Percentiles rank a stretch among this genome's conserved stretches.
Evolutionary conservation across 306 rosid genomes (phyloP).

Genomic region (Erythrophleum fordii): DNA sequence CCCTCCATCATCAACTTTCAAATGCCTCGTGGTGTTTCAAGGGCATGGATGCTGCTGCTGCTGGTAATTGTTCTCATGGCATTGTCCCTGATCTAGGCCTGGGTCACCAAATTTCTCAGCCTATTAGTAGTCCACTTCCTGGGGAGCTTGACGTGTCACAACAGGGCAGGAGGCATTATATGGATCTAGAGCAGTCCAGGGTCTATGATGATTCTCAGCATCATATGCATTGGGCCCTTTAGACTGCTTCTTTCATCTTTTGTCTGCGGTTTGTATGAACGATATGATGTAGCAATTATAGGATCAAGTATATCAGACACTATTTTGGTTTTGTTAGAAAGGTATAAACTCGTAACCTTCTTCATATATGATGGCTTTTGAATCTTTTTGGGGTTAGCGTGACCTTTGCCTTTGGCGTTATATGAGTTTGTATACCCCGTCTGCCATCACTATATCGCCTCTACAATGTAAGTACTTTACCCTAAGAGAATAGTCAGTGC

Average conservation of each 20-base stretch:
- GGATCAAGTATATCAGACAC: not conserved
- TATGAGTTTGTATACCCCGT: not conserved
- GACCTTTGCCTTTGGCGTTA: not conserved
- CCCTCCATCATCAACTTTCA: slow-evolving; percentile 52
- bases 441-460: not conserved
- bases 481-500: not conserved
- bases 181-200: slow-evolving; percentile 67
- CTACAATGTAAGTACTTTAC: not conserved
- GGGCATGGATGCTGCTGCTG: slow-evolving; percentile 53
- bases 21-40: slow-evolving; percentile 68
- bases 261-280: not conserved
- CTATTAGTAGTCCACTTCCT: slow-evolving; percentile 48
- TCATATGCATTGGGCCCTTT: slow-evolving; percentile 70
- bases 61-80: slow-evolving; percentile 50
- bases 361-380: not conserved
- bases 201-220: slow-evolving; percentile 52
- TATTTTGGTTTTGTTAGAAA: not conserved
- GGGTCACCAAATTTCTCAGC: slow-evolving; percentile 65
- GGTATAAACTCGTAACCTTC: not conserved
- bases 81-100: slow-evolving; percentile 65
- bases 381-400: not conserved
- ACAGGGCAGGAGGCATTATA: slow-evolving; percentile 70
- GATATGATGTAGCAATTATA: not conserved
- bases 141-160: slow-evolving; percentile 61
- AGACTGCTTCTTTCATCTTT: slow-evolving; percentile 17